Percentiles rank a stretch among this genome's conserved stretches.
phyloP scores from a whole-genome alignment of 2,329 filamentous ascomycete species.

The Rhynchosporium secalis region DNA sequence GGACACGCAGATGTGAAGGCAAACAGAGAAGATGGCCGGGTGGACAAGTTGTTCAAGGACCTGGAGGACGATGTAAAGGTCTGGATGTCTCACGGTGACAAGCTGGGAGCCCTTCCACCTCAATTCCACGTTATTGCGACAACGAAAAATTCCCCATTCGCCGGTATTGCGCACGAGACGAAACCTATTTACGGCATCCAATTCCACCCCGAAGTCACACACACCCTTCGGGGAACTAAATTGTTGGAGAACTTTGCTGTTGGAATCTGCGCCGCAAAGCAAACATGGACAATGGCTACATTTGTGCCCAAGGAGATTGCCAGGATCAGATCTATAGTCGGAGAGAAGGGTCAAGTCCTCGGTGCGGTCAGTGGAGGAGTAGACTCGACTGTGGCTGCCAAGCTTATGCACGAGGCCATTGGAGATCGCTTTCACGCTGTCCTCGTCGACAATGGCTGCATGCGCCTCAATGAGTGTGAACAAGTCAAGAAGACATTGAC shows the following conservation, averaged over 20 bases:
- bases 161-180: slow-evolving; percentile 71
- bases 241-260: slow-evolving; percentile 82
- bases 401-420: slow-evolving; percentile 84
- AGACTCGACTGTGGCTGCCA: slow-evolving; percentile 78
- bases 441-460: slow-evolving; percentile 79
- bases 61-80: slow-evolving; percentile 69
- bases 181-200: slow-evolving; percentile 78
- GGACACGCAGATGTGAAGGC: slow-evolving; percentile 53
- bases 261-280: slow-evolving; percentile 73
- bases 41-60: slow-evolving; percentile 77
- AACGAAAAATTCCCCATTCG: slow-evolving; percentile 74
- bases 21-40: slow-evolving; percentile 58
- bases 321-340: slow-evolving; percentile 79
- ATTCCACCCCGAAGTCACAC: slow-evolving; percentile 69
- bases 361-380: slow-evolving; percentile 82
- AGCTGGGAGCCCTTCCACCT: slow-evolving; percentile 72
- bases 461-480: slow-evolving; percentile 82
- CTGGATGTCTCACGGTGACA: slow-evolving; percentile 90
- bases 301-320: slow-evolving; percentile 80
- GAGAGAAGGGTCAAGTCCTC: slow-evolving; percentile 76
- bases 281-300: slow-evolving; percentile 82
- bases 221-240: slow-evolving; percentile 68
- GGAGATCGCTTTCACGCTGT: slow-evolving; percentile 78
- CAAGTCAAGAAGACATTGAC: slow-evolving; percentile 78
- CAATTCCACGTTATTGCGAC: slow-evolving; percentile 73